Evolutionary conservation across 106 monocot genomes (phyloP), one percentile per base, ranked within the genome.

Genomic region (Apostasia ramifera): DNA sequence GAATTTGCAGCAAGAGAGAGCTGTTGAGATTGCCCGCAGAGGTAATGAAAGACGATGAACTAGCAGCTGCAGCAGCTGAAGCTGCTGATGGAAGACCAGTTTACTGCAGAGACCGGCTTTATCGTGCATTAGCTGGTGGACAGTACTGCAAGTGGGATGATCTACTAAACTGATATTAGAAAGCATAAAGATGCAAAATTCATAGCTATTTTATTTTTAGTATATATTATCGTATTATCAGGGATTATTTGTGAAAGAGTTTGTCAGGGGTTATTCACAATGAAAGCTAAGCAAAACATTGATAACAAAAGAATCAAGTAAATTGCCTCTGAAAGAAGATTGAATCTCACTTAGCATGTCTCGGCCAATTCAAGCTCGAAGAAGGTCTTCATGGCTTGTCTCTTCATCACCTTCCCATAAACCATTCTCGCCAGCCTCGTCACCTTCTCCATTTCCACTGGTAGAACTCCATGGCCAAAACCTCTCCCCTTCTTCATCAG

Each of bases 391-490:
- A 89, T 70, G 68, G 84, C 84, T 3, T 76, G 71, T 44, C 73
- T 97, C 81, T 79, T 89, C 84, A 83, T 76, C 54, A 89, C 76
- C 77, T 87, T 97, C 58, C 91, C 95, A 60, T 81, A 88, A 11
- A 83, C 71, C 3, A 84, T 76, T 70, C 79, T 87, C 12, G 82
- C 87, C 49, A 92, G 13, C 69, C 63, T 85, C 82, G 83, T 48
- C 15, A 77, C 58, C 62, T 66, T 85, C 65, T 84, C 86, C 80
- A 80, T 72, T 61, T 89, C 88, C 42, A 65, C 67, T 38, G 53
- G 37, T 44, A 50, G 39, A 48, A 3, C 3, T 8, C 68, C 69
- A 57, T 39, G 42, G 4, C 73, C 52, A 12, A 44, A 43, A 9
- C 69, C 72, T 10, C 51, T 71, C 8, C 80, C 74, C 40, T 71